Base-by-base conservation (phyloP, 2,329 filamentous ascomycete species). In the Neoarthrinium moseri region DNA sequence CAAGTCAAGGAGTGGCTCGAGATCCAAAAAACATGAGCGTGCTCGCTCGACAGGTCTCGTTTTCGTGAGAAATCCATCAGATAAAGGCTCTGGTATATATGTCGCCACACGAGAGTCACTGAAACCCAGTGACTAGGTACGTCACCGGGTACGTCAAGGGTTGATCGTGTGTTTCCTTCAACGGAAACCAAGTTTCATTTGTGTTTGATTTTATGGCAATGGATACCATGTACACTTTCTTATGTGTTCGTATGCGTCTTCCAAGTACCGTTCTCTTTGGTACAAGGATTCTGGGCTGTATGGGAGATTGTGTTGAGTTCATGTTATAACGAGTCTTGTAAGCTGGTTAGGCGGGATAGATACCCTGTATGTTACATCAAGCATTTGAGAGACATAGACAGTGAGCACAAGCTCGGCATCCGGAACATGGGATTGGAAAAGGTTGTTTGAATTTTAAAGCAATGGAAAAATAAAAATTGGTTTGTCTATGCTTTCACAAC, bases 91-190 rank as follows among this genome's bases (percentile, higher is more conserved):
- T 21, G 47, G 42, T 20, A 45, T 56, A 21, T 60, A 48, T 47
- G 49, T 63, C 46, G 59, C 58, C n/a, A 62, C 59, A 15, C 55
- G 57, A 27, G 57, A 60, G 2, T 51, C 52, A 6, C 54, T 63
- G 13, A 44, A 36, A 40, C 21, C 7, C n/a, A n/a, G 13, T 13
- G 26, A 44, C 7, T 18, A 50, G 50, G 33, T 48, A 29, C n/a
- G n/a, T 29, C n/a, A n/a, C n/a, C n/a, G n/a, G n/a, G 26, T 29
- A 8, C n/a, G 26, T 29, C n/a, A 29, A 8, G 26, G n/a, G 8
- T 29, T 29, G 8, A 8, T 29, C 26, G 8, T 29, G 8, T 29
- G 26, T 29, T n/a, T n/a, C n/a, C n/a, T n/a, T n/a, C n/a, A 23
- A 10, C 21, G 12, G 17, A 22, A 12, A 18, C 18, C 11, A 26